Conservation (phyloP, 2,329 filamentous ascomycete species). For the Aspergillus phoenicis region DNA sequence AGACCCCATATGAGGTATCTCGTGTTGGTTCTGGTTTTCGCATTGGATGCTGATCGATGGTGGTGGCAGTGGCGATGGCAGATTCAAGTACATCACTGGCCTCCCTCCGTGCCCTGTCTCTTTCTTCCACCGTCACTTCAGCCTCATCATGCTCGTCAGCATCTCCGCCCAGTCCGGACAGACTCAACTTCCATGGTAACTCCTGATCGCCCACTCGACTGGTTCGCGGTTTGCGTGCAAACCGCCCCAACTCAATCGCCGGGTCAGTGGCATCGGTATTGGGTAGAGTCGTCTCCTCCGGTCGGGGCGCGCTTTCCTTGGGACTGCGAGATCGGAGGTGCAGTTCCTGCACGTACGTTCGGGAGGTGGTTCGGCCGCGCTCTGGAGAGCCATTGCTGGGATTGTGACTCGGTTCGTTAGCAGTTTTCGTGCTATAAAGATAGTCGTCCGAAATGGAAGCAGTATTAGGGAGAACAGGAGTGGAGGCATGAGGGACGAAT, state of each 20-base stretch:
- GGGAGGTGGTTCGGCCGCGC: conserved; percentile 22
- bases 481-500: neutral
- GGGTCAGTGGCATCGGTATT: conserved; percentile 28
- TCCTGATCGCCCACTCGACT: conserved; percentile 40
- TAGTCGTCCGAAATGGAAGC: neutral
- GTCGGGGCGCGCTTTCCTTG: conserved; percentile 28
- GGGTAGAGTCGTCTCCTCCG: conserved; percentile 26
- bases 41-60: neutral
- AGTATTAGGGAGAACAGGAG: conserved; percentile 10
- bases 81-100: neutral
- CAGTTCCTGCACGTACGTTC: conserved; percentile 35
- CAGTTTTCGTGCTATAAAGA: neutral
- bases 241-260: neutral
- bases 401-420: neutral
- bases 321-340: conserved; percentile 43
- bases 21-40: neutral
- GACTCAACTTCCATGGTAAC: conserved; percentile 38
- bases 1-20: neutral
- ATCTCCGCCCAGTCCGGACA: conserved; percentile 30
- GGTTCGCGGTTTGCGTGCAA: conserved; percentile 30
- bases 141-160: conserved; percentile 12
- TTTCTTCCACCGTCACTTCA: conserved; percentile 12
- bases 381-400: neutral
- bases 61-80: neutral
- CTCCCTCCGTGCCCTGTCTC: neutral